phyloP scores from a whole-genome alignment of 306 rosid species.

The Rubus parviflorus region DNA sequence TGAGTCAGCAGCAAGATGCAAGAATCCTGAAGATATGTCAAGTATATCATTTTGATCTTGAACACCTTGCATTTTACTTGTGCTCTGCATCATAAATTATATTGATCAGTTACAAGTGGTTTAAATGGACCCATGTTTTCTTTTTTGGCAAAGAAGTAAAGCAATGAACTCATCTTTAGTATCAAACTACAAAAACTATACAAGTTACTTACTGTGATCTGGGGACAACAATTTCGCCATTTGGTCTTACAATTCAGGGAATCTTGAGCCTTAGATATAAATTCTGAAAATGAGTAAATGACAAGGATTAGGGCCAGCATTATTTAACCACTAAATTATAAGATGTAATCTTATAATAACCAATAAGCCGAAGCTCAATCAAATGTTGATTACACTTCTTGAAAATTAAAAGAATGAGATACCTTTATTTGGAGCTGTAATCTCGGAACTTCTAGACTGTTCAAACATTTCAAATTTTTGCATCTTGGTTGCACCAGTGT shows the following conservation, averaged over 20 bases:
- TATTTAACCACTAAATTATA: constrained; percentile 20
- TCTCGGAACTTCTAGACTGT: constrained; percentile 31
- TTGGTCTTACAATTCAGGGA: constrained; percentile 51
- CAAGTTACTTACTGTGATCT: constrained; percentile 49
- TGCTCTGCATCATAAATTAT: constrained; percentile 46
- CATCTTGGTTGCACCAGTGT: constrained; percentile 33
- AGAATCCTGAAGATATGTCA: constrained; percentile 76
- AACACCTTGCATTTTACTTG: constrained; percentile 32
- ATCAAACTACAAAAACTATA: not conserved
- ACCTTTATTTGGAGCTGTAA: constrained; percentile 51
- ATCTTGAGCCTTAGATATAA: constrained; percentile 48
- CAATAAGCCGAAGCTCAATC: constrained; percentile 18
- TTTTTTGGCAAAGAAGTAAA: constrained; percentile 17
- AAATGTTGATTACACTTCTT: not conserved
- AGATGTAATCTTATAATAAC: constrained; percentile 13
- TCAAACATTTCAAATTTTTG: constrained; percentile 28
- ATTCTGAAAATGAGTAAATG: constrained; percentile 46
- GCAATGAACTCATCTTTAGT: constrained; percentile 14
- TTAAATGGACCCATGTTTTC: constrained; percentile 17
- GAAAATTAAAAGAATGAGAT: constrained; percentile 10
- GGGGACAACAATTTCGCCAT: constrained; percentile 64
- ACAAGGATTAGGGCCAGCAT: constrained; percentile 9
- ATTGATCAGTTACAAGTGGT: constrained; percentile 21
- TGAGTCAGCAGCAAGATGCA: constrained; percentile 82
- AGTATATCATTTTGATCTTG: constrained; percentile 55